These are phyloP conservation scores for Neurospora tetraspora DNA, from an alignment of 495 filamentous ascomycete genomes.

Conservation along the genomic window DNA sequence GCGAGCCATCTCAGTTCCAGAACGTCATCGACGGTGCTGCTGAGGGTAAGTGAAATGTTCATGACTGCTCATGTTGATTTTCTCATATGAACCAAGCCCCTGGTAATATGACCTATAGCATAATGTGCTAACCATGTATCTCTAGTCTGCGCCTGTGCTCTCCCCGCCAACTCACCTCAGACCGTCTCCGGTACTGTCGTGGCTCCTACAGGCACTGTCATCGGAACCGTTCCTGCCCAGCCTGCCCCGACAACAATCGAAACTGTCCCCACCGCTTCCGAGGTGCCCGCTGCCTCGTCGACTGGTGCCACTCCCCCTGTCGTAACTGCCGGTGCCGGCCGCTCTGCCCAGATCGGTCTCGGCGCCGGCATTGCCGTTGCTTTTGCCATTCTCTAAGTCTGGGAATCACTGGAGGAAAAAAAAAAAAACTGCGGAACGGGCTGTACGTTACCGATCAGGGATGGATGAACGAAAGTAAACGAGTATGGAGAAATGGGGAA, in stretches of 20 bases:
- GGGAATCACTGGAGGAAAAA: neutral
- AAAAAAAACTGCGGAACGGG: neutral
- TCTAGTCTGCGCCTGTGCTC: neutral
- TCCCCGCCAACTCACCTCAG: neutral
- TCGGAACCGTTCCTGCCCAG: neutral
- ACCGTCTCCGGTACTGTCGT: neutral
- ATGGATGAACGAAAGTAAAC: neutral
- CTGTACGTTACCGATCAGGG: neutral
- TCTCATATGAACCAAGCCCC: neutral
- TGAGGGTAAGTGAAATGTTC: slow-evolving; percentile 5
- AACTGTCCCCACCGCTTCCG: neutral
- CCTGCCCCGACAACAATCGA: neutral
- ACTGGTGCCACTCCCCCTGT: neutral
- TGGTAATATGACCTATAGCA: neutral
- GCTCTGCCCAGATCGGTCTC: neutral
- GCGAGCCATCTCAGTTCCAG: slow-evolving; percentile 11
- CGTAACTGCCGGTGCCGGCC: neutral
- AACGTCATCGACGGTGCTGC: slow-evolving; percentile 19
- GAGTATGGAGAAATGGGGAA: neutral
- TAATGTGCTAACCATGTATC: slow-evolving; percentile 9
- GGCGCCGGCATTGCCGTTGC: neutral
- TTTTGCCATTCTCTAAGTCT: neutral
- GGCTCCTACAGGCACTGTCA: neutral
- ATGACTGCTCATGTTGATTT: neutral
- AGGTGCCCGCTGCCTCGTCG: neutral